Percentiles rank a stretch among this genome's conserved stretches.
Conservation (phyloP, 768 basidiomycete species). For the Baorangia bicolor region DNA sequence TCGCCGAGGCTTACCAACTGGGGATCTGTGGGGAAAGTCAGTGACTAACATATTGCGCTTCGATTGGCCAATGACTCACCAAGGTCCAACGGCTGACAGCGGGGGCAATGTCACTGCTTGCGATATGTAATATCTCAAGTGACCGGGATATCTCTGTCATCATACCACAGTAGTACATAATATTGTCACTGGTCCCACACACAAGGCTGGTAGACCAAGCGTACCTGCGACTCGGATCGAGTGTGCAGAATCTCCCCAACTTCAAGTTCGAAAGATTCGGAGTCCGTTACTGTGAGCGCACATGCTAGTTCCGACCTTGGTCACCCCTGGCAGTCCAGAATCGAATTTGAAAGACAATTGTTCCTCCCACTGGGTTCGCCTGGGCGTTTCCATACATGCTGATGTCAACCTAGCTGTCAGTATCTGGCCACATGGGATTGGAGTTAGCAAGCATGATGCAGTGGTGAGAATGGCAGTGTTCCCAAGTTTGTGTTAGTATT, state of each 20-base stretch:
- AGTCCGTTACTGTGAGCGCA: neutral
- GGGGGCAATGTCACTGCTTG: neutral
- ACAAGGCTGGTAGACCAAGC: neutral
- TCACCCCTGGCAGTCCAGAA: neutral
- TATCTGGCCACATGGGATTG: neutral
- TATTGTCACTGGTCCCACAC: neutral
- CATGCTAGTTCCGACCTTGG: neutral
- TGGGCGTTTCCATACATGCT: neutral
- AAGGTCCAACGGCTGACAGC: constrained; percentile 4
- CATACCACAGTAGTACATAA: neutral
- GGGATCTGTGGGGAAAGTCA: neutral
- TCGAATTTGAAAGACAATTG: neutral
- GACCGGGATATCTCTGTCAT: neutral
- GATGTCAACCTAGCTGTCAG: neutral
- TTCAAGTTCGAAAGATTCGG: neutral
- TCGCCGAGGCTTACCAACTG: neutral
- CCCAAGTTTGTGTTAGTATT: neutral
- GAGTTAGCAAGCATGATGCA: neutral
- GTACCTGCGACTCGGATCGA: neutral
- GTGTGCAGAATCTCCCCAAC: neutral
- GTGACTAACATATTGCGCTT: neutral
- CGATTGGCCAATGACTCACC: neutral
- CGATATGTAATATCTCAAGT: too few relatives aligned
- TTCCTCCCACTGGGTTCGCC: neutral
- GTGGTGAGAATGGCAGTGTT: neutral